Evolutionary conservation across 306 rosid genomes (phyloP), one percentile per base, ranked within the genome.

Genomic region (Mimosa pudica): DNA sequence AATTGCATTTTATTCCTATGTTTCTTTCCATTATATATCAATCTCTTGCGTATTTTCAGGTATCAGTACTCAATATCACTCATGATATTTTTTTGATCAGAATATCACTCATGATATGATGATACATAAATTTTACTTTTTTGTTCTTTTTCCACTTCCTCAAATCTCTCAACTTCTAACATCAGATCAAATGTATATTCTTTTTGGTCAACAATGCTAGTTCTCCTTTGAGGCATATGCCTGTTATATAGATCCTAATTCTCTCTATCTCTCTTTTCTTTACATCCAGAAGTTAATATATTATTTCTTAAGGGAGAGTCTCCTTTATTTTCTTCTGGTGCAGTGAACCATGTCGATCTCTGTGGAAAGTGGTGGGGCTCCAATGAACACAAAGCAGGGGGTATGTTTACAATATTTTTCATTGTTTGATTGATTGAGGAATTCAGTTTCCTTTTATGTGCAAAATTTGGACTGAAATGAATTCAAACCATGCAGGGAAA

Each of bases 401-500:
- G 80, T 65, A 65, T 48, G 48, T 49, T 3, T n/a, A 35, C 10
- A 57, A 14, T 10, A 10, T 0, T 12, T 52, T 52, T 3, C 57
- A 8, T 8, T 47, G 7, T 76, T 63, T 62, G 42, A 61, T 63
- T 32, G 68, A 54, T 38, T 38, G 42, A 38, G 42, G 24, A 20
- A 14, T 13, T n/a, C 32, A 24, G 8, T n/a, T 68, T 54, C 32
- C 52, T 70, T 44, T 44, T 14, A 5, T 11, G 33, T 66, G 30
- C 35, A 18, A 20, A 18, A 45, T 44, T 20, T 69, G 73, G 20
- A 69, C 44, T 45, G 73, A 69, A 45, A 69, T 6, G 38, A 5
- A 45, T 18, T 69, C 10, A 20, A 45, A 46, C 69, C 24, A 78
- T 30, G 58, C 88, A 89, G 90, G 91, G 93, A 10, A 88, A 86